Evolutionary conservation across 208 protist species (phyloP).

Genomic region (Endotrypanum monterogeii): DNA sequence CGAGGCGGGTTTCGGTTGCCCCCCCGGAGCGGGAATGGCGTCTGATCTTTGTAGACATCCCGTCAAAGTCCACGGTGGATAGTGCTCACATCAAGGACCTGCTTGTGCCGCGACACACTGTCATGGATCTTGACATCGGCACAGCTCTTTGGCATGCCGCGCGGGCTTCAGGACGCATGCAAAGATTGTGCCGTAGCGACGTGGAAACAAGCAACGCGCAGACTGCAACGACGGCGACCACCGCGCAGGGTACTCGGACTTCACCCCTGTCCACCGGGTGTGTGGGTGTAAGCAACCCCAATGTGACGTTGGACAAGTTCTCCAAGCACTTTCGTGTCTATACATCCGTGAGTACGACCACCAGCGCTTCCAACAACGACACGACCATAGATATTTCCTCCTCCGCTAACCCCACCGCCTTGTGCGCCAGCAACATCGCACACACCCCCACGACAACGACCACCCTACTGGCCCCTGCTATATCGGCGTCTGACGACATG

Average conservation of each 20-base stretch:
- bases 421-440: neutral
- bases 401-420: neutral
- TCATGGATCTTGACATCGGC: constrained; percentile 97
- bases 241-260: neutral
- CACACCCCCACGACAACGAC: too few species aligned
- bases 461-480: neutral
- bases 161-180: constrained; percentile 79
- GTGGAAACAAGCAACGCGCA: constrained; percentile 14
- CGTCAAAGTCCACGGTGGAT: constrained; percentile 29
- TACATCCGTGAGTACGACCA: constrained; percentile 1
- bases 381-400: neutral
- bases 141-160: constrained; percentile 95
- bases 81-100: constrained; percentile 65
- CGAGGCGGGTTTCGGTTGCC: neutral
- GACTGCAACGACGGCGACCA: neutral
- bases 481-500: neutral
- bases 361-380: neutral
- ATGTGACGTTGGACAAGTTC: constrained; percentile 32
- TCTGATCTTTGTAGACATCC: constrained; percentile 90
- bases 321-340: constrained; percentile 48
- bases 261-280: neutral
- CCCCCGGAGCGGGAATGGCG: constrained; percentile 73
- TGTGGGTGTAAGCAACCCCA: neutral
- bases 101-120: constrained; percentile 78
- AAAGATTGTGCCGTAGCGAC: constrained; percentile 46